Base-by-base conservation (phyloP, 345 rosid species). In the Populus nigra region DNA sequence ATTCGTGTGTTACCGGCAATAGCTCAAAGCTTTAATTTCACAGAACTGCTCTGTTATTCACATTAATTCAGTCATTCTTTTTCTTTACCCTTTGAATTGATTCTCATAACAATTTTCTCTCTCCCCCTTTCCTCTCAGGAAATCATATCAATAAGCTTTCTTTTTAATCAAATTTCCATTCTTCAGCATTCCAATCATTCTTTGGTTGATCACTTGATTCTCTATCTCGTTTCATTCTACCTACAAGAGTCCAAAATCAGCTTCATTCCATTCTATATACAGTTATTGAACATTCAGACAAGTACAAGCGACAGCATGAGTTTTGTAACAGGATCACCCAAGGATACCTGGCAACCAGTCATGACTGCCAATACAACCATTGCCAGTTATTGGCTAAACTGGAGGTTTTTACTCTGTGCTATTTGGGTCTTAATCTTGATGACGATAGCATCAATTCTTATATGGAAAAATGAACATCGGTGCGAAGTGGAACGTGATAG, bases 401-500 rank as follows among this genome's bases (percentile, higher is more conserved):
- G 99, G 99, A 90, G 97, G 85, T 91, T 94, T n/a, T 78, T 88
- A 38, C 75, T 92, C 72, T 96, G 97, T 83, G 89, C 78, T 35
- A 76, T 86, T 66, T 89, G 92, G 93, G 79, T 91, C 25, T 69
- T 90, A 22, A 45, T 82, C 45, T 76, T 89, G 1, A 18, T 80
- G n/a, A 29, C 73, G 31, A 62, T 88, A 22, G 82, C 94, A 53
- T 87, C 83, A 2, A 8, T 84, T 77, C 88, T 92, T 38, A 88
- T 94, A 71, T 85, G 92, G 91, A 90, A 85, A 83, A 81, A 86
- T 38, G 99, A 93, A 85, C 85, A 85, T 17, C 82, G 80, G 65
- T 31, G 38, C 33, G 62, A 65, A 53, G 20, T 65, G 1, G 80
- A 68, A 31, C 38, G 57, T 6, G 67, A 69, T 22, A 66, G 53